phyloP scores from a whole-genome alignment of 2,329 filamentous ascomycete species.

The Apiospora rasikravindrae region DNA sequence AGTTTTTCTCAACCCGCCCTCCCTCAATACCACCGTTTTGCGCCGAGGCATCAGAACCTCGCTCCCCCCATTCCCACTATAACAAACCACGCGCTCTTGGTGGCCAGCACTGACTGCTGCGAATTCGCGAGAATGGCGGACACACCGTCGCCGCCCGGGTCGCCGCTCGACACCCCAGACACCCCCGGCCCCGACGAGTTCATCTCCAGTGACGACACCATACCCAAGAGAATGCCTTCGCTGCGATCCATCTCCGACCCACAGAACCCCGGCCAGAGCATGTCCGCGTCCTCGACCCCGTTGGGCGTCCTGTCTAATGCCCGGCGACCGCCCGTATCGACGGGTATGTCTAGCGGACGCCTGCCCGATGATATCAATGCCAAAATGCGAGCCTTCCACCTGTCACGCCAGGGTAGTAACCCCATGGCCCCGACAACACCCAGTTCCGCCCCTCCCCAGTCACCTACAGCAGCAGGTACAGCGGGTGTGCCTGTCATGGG shows the following conservation, averaged over 20 bases:
- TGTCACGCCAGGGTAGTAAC: constrained; percentile 50
- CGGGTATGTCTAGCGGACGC: constrained; percentile 47
- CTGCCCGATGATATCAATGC: constrained; percentile 51
- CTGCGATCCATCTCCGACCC: constrained; percentile 66
- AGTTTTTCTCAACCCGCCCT: neutral
- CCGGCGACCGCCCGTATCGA: constrained; percentile 54
- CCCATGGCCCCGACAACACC: constrained; percentile 34
- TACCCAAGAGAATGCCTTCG: constrained; percentile 59
- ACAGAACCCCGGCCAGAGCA: constrained; percentile 52
- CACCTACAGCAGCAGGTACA: constrained; percentile 26
- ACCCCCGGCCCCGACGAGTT: constrained; percentile 17
- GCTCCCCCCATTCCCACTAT: neutral
- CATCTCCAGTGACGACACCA: constrained; percentile 12
- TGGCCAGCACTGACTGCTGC: neutral
- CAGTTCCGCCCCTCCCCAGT: constrained; percentile 37
- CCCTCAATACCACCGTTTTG: constrained; percentile 5
- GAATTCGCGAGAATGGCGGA: constrained; percentile 17
- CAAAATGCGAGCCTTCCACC: constrained; percentile 53
- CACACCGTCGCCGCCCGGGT: constrained; percentile 13
- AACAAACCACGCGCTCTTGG: neutral
- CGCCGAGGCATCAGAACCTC: neutral
- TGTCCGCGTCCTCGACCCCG: constrained; percentile 85
- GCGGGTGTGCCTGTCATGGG: constrained; percentile 36
- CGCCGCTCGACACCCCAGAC: constrained; percentile 18
- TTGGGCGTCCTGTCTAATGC: constrained; percentile 75